Base-by-base conservation (phyloP, 768 basidiomycete genomes). In the Lactifluus rugatus region DNA sequence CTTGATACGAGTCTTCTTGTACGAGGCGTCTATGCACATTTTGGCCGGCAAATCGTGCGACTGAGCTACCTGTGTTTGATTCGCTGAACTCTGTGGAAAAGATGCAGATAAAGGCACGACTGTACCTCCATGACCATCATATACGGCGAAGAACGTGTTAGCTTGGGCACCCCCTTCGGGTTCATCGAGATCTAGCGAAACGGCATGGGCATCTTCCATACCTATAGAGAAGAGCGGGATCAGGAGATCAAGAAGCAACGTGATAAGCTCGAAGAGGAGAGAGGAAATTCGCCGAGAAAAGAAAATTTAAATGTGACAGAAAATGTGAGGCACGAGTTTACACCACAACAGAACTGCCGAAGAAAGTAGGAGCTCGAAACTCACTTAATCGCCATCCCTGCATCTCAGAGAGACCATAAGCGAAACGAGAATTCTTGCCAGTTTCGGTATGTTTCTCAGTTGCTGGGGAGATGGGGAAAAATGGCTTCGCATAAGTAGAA, bases 381-480 rank as follows among this genome's bases (percentile, higher is more conserved):
- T 74, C 68, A 99, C 95, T 83, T 73, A 98, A 87, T 72, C 96
- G 80, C 96, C 96, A 99, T 66, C 96, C 96, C 72, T 99, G 96
- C 95, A 98, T 98, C 74, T 97, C 94, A 47, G 89, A 85, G 44
- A 96, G 79, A 7, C 81, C 87, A 71, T 84, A 97, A 47, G 78
- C 66, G 71, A 81, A 84, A 57, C 81, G 80, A 60, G 75, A 78
- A 81, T 91, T 84, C 62, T 75, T 77, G 44, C 89, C 93, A 21
- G 77, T 71, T 64, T 84, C 79, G 5, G 90, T 85, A 68, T 78
- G 80, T 78, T 97, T 99, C 63, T 81, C 80, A 53, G 87, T 93
- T 21, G 83, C 92, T 93, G 66, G 37, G 58, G 57, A 37, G 6
- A 9, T 17, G 11, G 16, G 28, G 64, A 54, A 42, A 23, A 2